Conservation (phyloP, 1,284 basidiomycete species). For the Tausonia pullulans region DNA sequence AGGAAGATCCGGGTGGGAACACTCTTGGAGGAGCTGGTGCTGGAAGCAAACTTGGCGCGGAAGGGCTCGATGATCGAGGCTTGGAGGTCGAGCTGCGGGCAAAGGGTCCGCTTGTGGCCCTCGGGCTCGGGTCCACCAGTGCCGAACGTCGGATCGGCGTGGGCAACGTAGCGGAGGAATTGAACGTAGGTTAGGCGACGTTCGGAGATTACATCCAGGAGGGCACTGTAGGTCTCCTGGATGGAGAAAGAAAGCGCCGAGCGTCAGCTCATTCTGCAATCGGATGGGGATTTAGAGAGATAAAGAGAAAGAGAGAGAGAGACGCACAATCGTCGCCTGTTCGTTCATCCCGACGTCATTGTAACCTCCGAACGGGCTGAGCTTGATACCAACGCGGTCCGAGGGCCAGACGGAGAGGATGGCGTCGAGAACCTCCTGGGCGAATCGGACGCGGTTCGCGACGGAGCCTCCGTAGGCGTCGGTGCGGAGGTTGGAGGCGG, state of each 20-base stretch:
- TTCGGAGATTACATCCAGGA: neutral
- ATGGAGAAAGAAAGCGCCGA: neutral
- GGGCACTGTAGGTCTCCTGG: neutral
- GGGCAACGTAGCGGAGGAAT: neutral
- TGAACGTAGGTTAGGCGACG: neutral
- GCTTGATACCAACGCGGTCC: neutral
- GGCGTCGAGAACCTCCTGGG: neutral
- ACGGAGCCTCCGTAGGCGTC: conserved; percentile 3
- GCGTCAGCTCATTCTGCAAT: neutral
- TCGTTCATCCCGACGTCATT: conserved; percentile 5
- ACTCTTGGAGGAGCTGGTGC: too few relatives aligned
- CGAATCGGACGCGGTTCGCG: neutral
- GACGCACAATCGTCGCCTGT: neutral
- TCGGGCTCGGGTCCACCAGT: neutral
- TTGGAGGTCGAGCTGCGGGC: neutral
- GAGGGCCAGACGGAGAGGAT: neutral
- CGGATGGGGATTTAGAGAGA: neutral
- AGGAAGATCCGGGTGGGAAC: neutral
- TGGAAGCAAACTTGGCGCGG: neutral
- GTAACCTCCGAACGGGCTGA: conserved; percentile 2
- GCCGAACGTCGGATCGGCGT: neutral
- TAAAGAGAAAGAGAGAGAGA: neutral
- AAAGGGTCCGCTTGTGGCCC: neutral
- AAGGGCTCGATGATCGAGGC: neutral
- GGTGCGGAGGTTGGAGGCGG: neutral